Percentiles rank a stretch among this genome's conserved stretches.
These are phyloP conservation scores for Boeremia exigua DNA, from an alignment of 2,329 filamentous ascomycete species.

Conservation along the genomic window DNA sequence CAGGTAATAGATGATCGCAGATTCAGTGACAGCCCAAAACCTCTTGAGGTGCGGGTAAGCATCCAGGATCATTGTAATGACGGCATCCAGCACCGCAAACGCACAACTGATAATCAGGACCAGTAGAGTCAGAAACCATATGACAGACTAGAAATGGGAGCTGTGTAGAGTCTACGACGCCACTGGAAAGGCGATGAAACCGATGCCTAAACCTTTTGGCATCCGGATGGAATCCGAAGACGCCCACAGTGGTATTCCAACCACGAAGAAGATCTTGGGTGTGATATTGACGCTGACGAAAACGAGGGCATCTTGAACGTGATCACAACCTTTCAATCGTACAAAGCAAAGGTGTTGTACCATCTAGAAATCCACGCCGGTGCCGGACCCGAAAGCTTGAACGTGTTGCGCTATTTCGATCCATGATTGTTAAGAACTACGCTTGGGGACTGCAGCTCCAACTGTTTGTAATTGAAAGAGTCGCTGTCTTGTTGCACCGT, in stretches of 20 bases:
- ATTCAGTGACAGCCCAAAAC: slow-evolving; percentile 53
- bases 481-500: background rate
- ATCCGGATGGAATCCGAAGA: background rate
- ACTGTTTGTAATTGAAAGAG: too few relatives aligned
- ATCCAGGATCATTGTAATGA: slow-evolving; percentile 46
- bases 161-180: background rate
- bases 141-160: background rate
- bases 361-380: slow-evolving; percentile 55
- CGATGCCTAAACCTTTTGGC: background rate
- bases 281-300: slow-evolving; percentile 60
- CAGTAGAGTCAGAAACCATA: background rate
- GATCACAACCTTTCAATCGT: slow-evolving; percentile 60
- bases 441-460: slow-evolving; percentile 20
- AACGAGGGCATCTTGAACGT: slow-evolving; percentile 61
- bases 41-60: slow-evolving; percentile 55
- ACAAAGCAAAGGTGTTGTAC: slow-evolving; percentile 58
- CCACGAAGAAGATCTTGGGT: slow-evolving; percentile 55
- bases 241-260: background rate
- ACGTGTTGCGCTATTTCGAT: slow-evolving; percentile 22
- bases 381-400: slow-evolving; percentile 51
- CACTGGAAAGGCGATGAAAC: background rate
- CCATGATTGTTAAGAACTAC: slow-evolving; percentile 28
- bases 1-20: slow-evolving; percentile 57
- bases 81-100: slow-evolving; percentile 57
- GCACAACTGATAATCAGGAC: background rate